phyloP scores from a whole-genome alignment of 805 yeast species.

The Candida coquimbonensis region DNA sequence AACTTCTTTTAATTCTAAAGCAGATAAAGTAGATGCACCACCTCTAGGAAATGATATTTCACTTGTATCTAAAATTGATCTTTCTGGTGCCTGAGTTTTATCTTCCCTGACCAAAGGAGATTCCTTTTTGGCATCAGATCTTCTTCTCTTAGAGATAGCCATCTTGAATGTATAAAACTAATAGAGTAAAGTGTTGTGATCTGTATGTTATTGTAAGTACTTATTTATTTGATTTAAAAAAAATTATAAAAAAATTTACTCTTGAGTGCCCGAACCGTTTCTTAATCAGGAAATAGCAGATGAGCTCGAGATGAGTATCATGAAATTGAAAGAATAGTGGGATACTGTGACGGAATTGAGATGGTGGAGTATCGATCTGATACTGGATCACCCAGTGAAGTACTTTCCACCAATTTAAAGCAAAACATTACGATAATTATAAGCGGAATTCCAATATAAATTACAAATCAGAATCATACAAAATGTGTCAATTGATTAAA shows the following conservation, averaged over 20 bases:
- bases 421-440: too few species aligned
- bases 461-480: neutral
- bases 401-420: too few species aligned
- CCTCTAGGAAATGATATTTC: slow-evolving; percentile 83
- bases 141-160: slow-evolving; percentile 38
- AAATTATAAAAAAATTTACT: slow-evolving; percentile 12
- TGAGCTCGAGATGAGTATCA: slow-evolving; percentile 9
- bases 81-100: slow-evolving; percentile 29
- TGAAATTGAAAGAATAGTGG: too few species aligned
- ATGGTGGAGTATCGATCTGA: too few species aligned
- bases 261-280: slow-evolving; percentile 15
- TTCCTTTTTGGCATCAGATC: slow-evolving; percentile 35
- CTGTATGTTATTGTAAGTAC: neutral
- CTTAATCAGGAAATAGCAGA: slow-evolving; percentile 16
- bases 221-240: neutral
- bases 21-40: slow-evolving; percentile 78
- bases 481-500: neutral
- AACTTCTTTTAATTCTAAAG: slow-evolving; percentile 87
- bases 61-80: slow-evolving; percentile 30
- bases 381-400: too few species aligned
- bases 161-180: slow-evolving; percentile 5
- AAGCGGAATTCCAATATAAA: neutral
- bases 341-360: neutral
- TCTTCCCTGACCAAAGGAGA: slow-evolving; percentile 35
- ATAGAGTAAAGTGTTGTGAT: neutral